phyloP scores from a whole-genome alignment of 306 rosid genomes.

The Lablab purpureus region DNA sequence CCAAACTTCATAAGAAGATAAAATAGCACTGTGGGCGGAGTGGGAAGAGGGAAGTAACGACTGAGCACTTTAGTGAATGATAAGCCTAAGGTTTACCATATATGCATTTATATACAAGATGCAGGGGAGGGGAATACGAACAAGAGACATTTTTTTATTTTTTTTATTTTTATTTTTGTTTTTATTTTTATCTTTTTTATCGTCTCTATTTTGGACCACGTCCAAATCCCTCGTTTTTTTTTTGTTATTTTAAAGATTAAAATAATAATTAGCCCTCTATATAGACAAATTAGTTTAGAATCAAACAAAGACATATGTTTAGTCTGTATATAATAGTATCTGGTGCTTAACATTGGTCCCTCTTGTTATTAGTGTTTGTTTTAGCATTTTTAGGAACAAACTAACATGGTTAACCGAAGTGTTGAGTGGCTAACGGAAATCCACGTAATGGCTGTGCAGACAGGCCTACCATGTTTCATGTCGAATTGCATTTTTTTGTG shows the following conservation, averaged over 20 bases:
- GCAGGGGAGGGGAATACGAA: too few relatives aligned
- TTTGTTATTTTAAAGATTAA: not conserved
- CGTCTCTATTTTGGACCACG: not conserved
- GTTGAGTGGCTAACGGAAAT: not conserved
- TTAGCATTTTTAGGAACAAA: not conserved
- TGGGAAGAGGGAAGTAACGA: not conserved
- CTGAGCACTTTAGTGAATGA: slow-evolving; percentile 33
- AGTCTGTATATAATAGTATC: not conserved
- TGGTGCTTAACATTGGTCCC: not conserved
- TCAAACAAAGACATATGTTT: not conserved
- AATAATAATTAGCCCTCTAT: not conserved
- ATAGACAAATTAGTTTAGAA: not conserved
- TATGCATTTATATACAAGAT: slow-evolving; percentile 17
- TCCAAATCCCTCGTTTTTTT: not conserved
- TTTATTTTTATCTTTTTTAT: not conserved
- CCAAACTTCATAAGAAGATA: not conserved
- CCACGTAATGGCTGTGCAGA: not conserved
- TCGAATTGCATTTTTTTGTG: not conserved
- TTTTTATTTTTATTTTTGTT: too few relatives aligned
- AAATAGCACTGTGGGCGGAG: not conserved
- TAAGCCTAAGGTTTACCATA: not conserved
- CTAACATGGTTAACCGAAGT: not conserved
- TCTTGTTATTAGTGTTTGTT: not conserved
- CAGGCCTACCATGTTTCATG: not conserved
- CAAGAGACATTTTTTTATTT: too few relatives aligned